Evolutionary conservation across 257 asterid species (phyloP).

Genomic region (Primulina eburnea): DNA sequence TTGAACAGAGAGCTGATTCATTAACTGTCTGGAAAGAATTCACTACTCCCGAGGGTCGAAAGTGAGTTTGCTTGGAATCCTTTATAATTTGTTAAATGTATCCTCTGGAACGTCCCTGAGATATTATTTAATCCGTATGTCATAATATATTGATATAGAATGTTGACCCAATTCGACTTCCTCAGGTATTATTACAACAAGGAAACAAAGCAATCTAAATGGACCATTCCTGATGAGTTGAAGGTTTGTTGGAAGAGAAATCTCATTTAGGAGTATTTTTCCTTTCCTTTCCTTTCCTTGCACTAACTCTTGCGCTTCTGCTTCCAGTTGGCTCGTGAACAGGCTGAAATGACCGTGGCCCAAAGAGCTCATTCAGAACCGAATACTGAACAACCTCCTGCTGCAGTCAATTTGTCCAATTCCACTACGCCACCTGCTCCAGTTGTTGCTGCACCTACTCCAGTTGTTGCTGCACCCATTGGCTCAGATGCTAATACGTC

Average conservation of each 20-base stretch:
- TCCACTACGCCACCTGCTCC: constrained; percentile 43
- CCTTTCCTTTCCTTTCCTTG: constrained; percentile 12
- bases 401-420: constrained; percentile 39
- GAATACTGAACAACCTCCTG: constrained; percentile 47
- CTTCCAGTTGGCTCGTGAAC: constrained; percentile 88
- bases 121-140: constrained; percentile 19
- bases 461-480: constrained; percentile 39
- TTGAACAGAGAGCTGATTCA: constrained; percentile 91
- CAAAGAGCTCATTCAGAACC: constrained; percentile 47
- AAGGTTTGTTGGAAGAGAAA: constrained; percentile 49
- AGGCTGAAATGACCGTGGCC: constrained; percentile 64
- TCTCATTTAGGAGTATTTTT: constrained; percentile 12
- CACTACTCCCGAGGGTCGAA: constrained; percentile 93
- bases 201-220: constrained; percentile 89
- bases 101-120: constrained; percentile 4
- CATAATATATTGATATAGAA: constrained; percentile 7
- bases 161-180: constrained; percentile 23
- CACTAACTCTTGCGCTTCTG: constrained; percentile 33
- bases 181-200: constrained; percentile 91
- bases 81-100: constrained; percentile 1
- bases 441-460: constrained; percentile 52
- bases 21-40: constrained; percentile 98
- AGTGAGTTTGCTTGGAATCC: constrained; percentile 51
- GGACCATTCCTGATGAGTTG: constrained; percentile 95
- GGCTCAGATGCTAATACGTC: constrained; percentile 52